A percentile compares a stretch with the other conserved stretches of the same genome.
Conservation (phyloP, 371 early-diverging fungal species). For the Rhizopus stolonifer region DNA sequence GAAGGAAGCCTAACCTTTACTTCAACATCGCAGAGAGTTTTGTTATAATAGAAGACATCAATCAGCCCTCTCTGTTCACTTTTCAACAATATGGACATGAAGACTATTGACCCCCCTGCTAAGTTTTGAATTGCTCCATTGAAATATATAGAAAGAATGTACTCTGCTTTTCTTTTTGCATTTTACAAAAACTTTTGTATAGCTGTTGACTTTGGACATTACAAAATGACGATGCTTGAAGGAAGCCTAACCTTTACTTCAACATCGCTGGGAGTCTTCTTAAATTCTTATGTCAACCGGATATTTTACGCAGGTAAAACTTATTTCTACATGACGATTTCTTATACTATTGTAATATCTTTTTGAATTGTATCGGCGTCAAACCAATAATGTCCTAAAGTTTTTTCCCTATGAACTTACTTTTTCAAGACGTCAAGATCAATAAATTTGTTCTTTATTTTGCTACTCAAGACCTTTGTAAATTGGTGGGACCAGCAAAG, state of each 20-base stretch:
- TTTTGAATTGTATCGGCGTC: conserved; percentile 1
- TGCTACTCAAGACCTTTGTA: conserved; percentile 2
- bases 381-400: conserved; percentile 5
- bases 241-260: conserved; percentile 9
- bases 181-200: conserved; percentile 1
- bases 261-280: conserved; percentile 7
- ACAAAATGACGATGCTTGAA: conserved; percentile 9
- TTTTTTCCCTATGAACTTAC: conserved; percentile 1
- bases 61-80: conserved; percentile 13
- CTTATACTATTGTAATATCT: conserved; percentile 1
- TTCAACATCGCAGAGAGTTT: conserved; percentile 9
- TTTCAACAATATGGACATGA: conserved; percentile 15
- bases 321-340: conserved; percentile 1
- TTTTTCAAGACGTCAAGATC: conserved; percentile 4
- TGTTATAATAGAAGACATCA: too few relatives aligned
- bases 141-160: conserved; percentile 7
- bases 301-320: conserved; percentile 8
- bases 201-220: conserved; percentile 3
- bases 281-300: conserved; percentile 1
- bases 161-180: conserved; percentile 1
- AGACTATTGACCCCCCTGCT: conserved; percentile 12
- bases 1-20: conserved; percentile 8
- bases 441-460: conserved; percentile 3
- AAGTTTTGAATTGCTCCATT: conserved; percentile 10
- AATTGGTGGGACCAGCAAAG: conserved; percentile 1